Conservation (phyloP, 78 protist genomes). For the Dictyostelium brefeldianum region DNA sequence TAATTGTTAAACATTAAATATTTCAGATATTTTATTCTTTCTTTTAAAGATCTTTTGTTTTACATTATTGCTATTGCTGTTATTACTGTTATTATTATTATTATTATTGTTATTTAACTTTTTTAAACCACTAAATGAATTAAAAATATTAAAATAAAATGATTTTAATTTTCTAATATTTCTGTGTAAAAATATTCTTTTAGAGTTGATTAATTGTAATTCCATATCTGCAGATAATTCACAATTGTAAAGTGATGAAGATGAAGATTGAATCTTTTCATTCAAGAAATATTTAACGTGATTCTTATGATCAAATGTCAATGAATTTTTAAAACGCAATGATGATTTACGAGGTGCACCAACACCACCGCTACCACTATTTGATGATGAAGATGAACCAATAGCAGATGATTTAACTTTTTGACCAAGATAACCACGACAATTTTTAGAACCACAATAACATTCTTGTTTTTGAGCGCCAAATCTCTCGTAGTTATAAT, state of each 20-base stretch:
- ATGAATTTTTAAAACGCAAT: neutral
- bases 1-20: neutral
- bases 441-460: slow-evolving; percentile 75
- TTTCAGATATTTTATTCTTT: slow-evolving; percentile 11
- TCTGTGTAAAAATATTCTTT: slow-evolving; percentile 26
- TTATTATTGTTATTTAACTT: neutral
- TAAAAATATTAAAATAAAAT: slow-evolving; percentile 2
- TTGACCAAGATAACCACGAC: slow-evolving; percentile 74
- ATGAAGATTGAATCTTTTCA: neutral
- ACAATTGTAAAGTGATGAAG: neutral
- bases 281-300: neutral
- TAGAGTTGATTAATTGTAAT: neutral
- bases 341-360: neutral
- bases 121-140: neutral
- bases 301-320: slow-evolving; percentile 5
- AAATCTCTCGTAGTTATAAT: slow-evolving; percentile 90
- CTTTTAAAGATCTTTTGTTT: slow-evolving; percentile 9
- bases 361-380: neutral
- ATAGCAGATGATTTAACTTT: slow-evolving; percentile 1
- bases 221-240: slow-evolving; percentile 40
- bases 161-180: slow-evolving; percentile 4
- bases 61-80: neutral
- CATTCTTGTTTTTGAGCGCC: slow-evolving; percentile 74
- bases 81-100: neutral
- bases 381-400: neutral